A percentile compares a stretch with the other conserved stretches of the same genome.
phyloP scores from a whole-genome alignment of 352 stramenopile species.

The Globisporangium middletonii region DNA sequence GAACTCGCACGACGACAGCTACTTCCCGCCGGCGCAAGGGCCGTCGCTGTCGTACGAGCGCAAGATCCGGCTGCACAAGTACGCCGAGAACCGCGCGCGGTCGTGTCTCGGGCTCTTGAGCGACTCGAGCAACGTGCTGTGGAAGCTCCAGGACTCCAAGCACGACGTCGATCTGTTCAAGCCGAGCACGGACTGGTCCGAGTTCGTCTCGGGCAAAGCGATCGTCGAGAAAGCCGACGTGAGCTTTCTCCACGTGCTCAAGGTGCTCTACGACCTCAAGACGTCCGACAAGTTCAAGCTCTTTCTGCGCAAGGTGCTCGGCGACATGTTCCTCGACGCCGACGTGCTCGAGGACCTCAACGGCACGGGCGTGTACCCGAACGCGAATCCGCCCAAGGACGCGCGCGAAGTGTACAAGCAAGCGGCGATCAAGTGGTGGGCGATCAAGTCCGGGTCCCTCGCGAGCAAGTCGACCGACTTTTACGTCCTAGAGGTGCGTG shows the following conservation, averaged over 20 bases:
- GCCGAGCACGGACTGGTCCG: conserved; percentile 82
- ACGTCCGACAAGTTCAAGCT: conserved; percentile 82
- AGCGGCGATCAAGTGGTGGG: conserved; percentile 86
- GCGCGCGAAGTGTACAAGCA: conserved; percentile 81
- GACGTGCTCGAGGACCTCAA: conserved; percentile 83
- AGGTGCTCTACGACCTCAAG: conserved; percentile 82
- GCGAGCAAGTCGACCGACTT: conserved; percentile 82
- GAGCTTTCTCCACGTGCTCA: conserved; percentile 75
- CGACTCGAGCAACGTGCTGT: conserved; percentile 71
- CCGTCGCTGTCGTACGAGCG: conserved; percentile 81
- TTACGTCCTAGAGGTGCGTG: conserved; percentile 66
- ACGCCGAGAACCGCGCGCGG: conserved; percentile 76
- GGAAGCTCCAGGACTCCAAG: conserved; percentile 78
- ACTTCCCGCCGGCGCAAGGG: conserved; percentile 44
- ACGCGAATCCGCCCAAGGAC: conserved; percentile 60
- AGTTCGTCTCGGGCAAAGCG: conserved; percentile 79
- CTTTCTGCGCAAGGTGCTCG: conserved; percentile 77
- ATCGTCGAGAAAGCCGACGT: conserved; percentile 67
- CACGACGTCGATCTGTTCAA: conserved; percentile 81
- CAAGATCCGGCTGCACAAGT: conserved; percentile 81
- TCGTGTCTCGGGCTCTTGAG: conserved; percentile 70
- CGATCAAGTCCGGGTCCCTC: conserved; percentile 74
- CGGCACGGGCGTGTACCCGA: conserved; percentile 71
- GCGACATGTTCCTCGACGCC: conserved; percentile 78
- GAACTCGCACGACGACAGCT: conserved; percentile 58